These are phyloP conservation scores for Amauroascus niger DNA, from an alignment of 2,329 filamentous ascomycete genomes.

Conservation along the genomic window DNA sequence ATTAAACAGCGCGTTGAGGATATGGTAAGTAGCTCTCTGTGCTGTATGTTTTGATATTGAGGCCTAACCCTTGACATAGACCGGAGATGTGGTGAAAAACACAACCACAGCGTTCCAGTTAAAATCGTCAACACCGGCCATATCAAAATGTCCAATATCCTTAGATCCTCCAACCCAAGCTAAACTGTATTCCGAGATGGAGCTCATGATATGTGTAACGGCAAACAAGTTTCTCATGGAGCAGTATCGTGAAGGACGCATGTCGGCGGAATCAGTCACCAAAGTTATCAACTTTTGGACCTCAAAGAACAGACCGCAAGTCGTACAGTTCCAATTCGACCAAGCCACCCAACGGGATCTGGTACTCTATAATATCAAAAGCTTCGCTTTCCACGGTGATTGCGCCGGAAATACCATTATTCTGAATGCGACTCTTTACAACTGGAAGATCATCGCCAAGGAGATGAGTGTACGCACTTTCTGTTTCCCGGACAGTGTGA, in stretches of 20 bases:
- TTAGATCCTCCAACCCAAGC: conserved; percentile 34
- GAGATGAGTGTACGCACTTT: conserved; percentile 44
- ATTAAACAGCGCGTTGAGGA: conserved; percentile 33
- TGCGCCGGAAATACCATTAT: conserved; percentile 32
- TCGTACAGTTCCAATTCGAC: conserved; percentile 46
- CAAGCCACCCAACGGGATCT: conserved; percentile 43
- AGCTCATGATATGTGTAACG: conserved; percentile 38
- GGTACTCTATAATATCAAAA: conserved; percentile 38
- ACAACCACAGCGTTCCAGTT: conserved; percentile 14
- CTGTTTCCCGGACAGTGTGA: conserved; percentile 41
- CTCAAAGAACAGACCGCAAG: conserved; percentile 39
- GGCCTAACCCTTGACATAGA: conserved; percentile 16
- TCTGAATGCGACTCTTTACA: conserved; percentile 40
- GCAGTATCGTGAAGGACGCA: conserved; percentile 33
- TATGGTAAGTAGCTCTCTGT: conserved; percentile 23
- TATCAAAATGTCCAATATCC: conserved; percentile 30
- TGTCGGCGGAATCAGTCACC: conserved; percentile 33
- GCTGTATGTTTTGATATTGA: not conserved
- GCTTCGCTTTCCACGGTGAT: conserved; percentile 39
- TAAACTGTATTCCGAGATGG: conserved; percentile 38
- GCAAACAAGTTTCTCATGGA: conserved; percentile 39
- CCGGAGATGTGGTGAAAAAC: conserved; percentile 23
- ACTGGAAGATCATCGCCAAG: conserved; percentile 41
- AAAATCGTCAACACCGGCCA: conserved; percentile 17
- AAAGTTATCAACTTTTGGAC: conserved; percentile 35